These are phyloP conservation scores for Amanita rubescens DNA, from an alignment of 768 basidiomycete species.

Conservation along the genomic window DNA sequence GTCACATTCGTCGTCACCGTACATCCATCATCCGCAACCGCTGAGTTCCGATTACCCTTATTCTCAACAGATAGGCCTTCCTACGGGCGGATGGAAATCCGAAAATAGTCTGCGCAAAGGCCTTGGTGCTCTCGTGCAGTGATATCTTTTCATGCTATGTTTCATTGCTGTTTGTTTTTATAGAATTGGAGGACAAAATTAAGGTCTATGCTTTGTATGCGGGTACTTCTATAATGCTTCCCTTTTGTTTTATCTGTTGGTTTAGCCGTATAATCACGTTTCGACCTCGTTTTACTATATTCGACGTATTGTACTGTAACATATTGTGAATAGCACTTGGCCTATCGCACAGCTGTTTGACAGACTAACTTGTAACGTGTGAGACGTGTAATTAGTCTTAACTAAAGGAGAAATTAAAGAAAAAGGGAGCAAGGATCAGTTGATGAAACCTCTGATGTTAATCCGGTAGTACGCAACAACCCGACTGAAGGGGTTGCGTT, in stretches of 20 bases:
- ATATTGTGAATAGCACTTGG: constrained; percentile 11
- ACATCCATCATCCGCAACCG: constrained; percentile 36
- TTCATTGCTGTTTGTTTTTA: neutral
- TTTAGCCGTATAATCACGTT: neutral
- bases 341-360: neutral
- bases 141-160: constrained; percentile 4
- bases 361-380: neutral
- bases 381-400: neutral
- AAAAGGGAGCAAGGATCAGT: neutral
- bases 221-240: neutral
- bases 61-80: constrained; percentile 30
- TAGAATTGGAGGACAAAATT: neutral
- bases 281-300: neutral
- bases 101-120: constrained; percentile 36
- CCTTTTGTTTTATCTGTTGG: constrained; percentile 1
- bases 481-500: neutral
- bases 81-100: constrained; percentile 38
- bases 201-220: neutral
- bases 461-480: neutral
- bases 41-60: constrained; percentile 33
- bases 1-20: constrained; percentile 25
- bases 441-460: neutral
- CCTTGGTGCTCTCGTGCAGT: constrained; percentile 32
- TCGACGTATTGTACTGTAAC: constrained; percentile 8
- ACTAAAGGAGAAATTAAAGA: neutral